Evolutionary conservation across 306 rosid genomes (phyloP), one percentile per base, ranked within the genome.

Genomic region (Cucumis melo): DNA sequence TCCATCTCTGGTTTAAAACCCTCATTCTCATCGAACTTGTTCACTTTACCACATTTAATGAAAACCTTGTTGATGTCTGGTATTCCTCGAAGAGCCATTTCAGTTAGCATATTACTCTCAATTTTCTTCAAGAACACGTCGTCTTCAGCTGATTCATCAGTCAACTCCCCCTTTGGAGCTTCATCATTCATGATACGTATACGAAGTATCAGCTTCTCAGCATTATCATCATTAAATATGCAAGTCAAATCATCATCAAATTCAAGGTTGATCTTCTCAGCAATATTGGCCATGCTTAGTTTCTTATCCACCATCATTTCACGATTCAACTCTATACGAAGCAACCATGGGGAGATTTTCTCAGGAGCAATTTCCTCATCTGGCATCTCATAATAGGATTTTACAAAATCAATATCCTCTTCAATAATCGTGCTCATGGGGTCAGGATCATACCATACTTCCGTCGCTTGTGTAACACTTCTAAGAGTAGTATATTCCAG

Each of bases 231-330:
- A 80, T 94, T 94, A 76, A 94, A 94, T 70, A 94, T 94, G 82
- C 99, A 94, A 53, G 96, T 90, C 81, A 94, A 87, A 82, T 94
- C 99, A 83, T 89, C 92, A 36, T 89, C 99, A 66, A 90, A 94
- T 68, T 92, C 99, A 68, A 86, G 90, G 80, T 94, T 94, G 61
- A 94, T 94, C 91, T 94, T 94, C 88, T 92, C 99, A 5, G 97
- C 99, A 79, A 94, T 94, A 87, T 94, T 94, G 54, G 99, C 99
- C 97, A 94, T 94, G 85, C 99, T 94, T 72, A 94, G 83, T 86
- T 94, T 94, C 89, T 94, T 94, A 85, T 94, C 99, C 80, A 94
- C 99, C 99, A 94, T 94, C 99, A 94, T 94, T 86, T 94, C 99
- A 8, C 99, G 97, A 84, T 94, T 94, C 79, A 94, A 82, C 83